A percentile compares a stretch with the other conserved stretches of the same genome.
Conservation (phyloP, 805 yeast species). For the Candida ipomoeae region DNA sequence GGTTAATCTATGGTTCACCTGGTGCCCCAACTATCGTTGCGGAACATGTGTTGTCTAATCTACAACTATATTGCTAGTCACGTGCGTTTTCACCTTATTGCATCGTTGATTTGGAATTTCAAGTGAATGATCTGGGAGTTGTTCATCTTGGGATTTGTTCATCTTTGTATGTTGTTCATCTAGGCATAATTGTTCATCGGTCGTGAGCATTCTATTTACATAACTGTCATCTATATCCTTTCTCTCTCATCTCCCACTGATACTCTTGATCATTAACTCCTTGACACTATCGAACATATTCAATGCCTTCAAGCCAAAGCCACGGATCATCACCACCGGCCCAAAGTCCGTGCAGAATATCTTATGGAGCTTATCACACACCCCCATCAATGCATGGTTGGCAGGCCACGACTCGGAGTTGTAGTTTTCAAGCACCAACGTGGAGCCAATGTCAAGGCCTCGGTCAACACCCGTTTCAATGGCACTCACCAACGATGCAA, state of each 20-base stretch:
- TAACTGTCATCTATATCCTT: neutral
- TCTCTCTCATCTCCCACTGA: conserved; percentile 25
- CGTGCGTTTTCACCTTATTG: neutral
- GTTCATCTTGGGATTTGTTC: too few species aligned
- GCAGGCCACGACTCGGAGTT: conserved; percentile 76
- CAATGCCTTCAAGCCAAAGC: conserved; percentile 69
- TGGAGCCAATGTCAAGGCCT: conserved; percentile 85
- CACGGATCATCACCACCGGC: conserved; percentile 72
- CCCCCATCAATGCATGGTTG: conserved; percentile 78
- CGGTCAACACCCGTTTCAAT: conserved; percentile 66
- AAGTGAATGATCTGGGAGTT: too few species aligned
- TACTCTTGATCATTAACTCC: conserved; percentile 55
- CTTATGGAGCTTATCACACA: conserved; percentile 89
- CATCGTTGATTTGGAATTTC: too few species aligned
- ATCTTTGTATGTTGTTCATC: too few species aligned
- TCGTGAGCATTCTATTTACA: conserved; percentile 2
- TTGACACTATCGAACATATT: conserved; percentile 65
- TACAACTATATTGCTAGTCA: neutral
- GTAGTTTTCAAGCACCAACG: conserved; percentile 79
- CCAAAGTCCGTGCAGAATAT: conserved; percentile 67
- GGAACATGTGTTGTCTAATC: too few species aligned
- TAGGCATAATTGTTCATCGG: too few species aligned
- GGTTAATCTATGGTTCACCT: too few species aligned
- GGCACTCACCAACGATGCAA: conserved; percentile 61
- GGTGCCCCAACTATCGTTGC: too few species aligned